Base-by-base conservation (phyloP, 345 rosid species). In the Physaria fendleri region DNA sequence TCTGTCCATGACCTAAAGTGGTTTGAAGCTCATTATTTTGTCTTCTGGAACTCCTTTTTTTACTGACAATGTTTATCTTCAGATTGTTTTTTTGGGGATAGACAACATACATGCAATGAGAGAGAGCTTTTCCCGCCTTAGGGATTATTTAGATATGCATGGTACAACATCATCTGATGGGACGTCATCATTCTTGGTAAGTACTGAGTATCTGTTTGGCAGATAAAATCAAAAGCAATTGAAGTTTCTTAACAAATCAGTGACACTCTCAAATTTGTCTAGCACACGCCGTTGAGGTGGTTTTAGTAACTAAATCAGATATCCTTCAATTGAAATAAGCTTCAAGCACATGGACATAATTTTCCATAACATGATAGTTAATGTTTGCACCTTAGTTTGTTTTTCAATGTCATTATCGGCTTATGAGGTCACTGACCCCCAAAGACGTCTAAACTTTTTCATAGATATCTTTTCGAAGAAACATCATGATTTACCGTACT, bases 71-170 rank as follows among this genome's bases (percentile, higher is more conserved):
- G 57, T 39, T 27, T 35, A 52, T 63, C 18, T 37, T 61, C 83
- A 93, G 99, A 77, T 93, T 56, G 95, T 90, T 35, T 93, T 90
- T 73, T 81, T 93, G 80, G 99, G 99, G 64, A 93, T 93, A 71
- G 99, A 93, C 80, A 93, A 90, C 74, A 90, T 93, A 71, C 97
- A 93, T 77, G 90, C 97, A 48, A 93, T 93, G 97, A 77, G 99
- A 72, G 99, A 93, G 52, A 89, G 97, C 79, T 85, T 93, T 69
- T 78, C 85, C 68, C 88, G 99, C 76, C 87, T 93, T 75, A 76
- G 97, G 75, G 97, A 93, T 64, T 93, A 93, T 70, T 65, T 93
- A 72, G 99, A 93, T 88, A 85, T 92, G 72, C 79, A 93, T 59
- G 99, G 99, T 56, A 77, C 88, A 15, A 72, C 96, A 29, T 89